Conservation (phyloP, 768 basidiomycete species). For the Suillus occidentalis region DNA sequence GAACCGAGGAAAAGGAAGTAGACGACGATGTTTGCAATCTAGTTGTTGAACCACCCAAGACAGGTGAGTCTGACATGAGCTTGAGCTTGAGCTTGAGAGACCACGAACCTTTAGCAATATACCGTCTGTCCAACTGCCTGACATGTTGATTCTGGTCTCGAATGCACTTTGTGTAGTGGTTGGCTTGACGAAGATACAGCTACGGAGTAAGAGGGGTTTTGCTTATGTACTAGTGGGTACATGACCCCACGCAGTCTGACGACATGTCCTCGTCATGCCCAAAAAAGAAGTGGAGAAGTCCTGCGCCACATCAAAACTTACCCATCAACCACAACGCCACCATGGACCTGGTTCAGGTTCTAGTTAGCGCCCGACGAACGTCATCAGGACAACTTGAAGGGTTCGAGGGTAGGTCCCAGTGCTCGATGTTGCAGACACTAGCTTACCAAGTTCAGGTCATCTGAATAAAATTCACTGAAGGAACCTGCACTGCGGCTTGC, state of each 20-base stretch:
- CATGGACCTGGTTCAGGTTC: no score
- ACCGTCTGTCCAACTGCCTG: constrained; percentile 73
- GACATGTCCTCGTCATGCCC: constrained; percentile 19
- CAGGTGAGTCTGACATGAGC: background rate
- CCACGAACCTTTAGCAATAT: constrained; percentile 72
- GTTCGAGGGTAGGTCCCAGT: background rate
- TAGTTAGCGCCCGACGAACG: background rate
- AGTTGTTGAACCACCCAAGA: background rate
- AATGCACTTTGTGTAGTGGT: background rate
- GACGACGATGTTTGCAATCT: constrained; percentile 79
- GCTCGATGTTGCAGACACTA: background rate
- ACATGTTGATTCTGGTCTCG: constrained; percentile 39
- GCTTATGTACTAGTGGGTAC: constrained; percentile 27
- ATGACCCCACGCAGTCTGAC: constrained; percentile 16
- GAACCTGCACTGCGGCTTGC: background rate
- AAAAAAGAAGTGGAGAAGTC: constrained; percentile 3
- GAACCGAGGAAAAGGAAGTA: constrained; percentile 88
- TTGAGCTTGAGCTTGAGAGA: no score
- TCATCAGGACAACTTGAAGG: background rate
- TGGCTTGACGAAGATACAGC: constrained; percentile 11
- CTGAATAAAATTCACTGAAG: background rate
- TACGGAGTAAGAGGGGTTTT: constrained; percentile 22
- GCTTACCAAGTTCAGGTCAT: background rate
- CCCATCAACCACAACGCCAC: background rate
- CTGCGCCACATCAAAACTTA: background rate